phyloP scores from a whole-genome alignment of 2,329 filamentous ascomycete genomes.

The Cladosporium cucumerinum region DNA sequence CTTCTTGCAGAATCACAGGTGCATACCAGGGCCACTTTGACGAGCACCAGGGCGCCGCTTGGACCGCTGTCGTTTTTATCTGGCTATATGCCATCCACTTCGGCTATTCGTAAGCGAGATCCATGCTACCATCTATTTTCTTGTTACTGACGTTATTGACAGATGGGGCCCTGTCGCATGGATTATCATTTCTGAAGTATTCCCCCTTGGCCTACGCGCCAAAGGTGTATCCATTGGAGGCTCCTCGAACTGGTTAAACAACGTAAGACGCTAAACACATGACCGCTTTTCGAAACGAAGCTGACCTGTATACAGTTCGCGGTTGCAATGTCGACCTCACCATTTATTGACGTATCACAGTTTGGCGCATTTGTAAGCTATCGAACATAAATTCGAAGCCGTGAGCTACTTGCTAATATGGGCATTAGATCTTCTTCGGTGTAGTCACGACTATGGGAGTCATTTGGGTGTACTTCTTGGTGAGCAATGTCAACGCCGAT shows the following conservation, averaged over 20 bases:
- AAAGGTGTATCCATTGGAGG: slow-evolving; percentile 28
- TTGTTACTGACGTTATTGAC: background rate
- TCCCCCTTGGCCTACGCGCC: slow-evolving; percentile 27
- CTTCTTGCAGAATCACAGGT: background rate
- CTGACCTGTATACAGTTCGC: slow-evolving; percentile 14
- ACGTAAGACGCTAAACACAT: slow-evolving; percentile 7
- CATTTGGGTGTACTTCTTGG: slow-evolving; percentile 25
- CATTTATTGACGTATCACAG: slow-evolving; percentile 20
- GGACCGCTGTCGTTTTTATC: slow-evolving; percentile 65
- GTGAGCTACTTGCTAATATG: background rate
- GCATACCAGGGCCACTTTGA: slow-evolving; percentile 39
- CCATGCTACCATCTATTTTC: no score
- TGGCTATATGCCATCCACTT: slow-evolving; percentile 74
- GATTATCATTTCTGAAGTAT: slow-evolving; percentile 47
- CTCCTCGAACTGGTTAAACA: slow-evolving; percentile 27
- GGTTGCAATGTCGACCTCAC: slow-evolving; percentile 22
- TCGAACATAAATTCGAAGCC: background rate
- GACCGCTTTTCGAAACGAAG: background rate
- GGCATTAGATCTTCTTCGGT: slow-evolving; percentile 23
- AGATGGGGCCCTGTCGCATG: slow-evolving; percentile 64
- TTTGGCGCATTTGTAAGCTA: slow-evolving; percentile 23
- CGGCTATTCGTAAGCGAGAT: slow-evolving; percentile 54
- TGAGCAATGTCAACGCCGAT: background rate
- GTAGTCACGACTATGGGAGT: slow-evolving; percentile 20
- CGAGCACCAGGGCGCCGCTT: slow-evolving; percentile 54